Evolutionary conservation across 2,329 filamentous ascomycete genomes (phyloP), one percentile per base, ranked within the genome.

Genomic region (Huntiella omanensis): DNA sequence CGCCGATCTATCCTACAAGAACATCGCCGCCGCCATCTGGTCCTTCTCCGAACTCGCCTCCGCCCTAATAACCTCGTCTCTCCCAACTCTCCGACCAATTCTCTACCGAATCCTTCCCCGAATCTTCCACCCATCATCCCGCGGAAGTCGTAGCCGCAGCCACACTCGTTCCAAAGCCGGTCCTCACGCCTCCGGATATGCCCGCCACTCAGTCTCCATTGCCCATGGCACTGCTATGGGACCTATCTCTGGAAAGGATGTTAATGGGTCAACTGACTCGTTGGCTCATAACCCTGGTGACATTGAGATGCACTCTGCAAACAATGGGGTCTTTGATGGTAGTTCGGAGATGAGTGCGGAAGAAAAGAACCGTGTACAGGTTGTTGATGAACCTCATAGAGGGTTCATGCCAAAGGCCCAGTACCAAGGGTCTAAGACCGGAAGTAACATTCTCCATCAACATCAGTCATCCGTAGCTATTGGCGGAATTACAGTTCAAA

Each of bases 11-110:
- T 53, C 53, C 13, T 56, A 53, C 49, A 49, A 53, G 15, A 55
- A 53, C 46, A 52, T 58, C n/a, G 52, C 56, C 2, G 51, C 57
- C 5, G 54, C 55, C 5, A 47, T 51, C n/a, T 54, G 53, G 51
- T 56, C 54, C 22, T 42, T 55, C 13, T 50, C 51, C 22, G 54
- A 56, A 45, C 48, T 55, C 39, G 47, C 51, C 39, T 53, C 52
- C 5, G 54, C 53, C 35, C 43, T 56, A 1, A 54, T 50, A 8
- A 54, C 52, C 46, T 52, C 53, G 15, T 54, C 53, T 16, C 51
- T 56, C 7, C 53, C 54, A 16, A 55, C 53, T n/a, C 50, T 56
- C 19, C 54, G 55, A 2, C 55, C 55, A 3, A 49, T 57, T 15
- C 43, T 55, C 32, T 52, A 55, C 34, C 56, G 55, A 19, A 42